These are phyloP conservation scores for Dryas integrifolia DNA, from an alignment of 331 rosid genomes.

Conservation along the genomic window DNA sequence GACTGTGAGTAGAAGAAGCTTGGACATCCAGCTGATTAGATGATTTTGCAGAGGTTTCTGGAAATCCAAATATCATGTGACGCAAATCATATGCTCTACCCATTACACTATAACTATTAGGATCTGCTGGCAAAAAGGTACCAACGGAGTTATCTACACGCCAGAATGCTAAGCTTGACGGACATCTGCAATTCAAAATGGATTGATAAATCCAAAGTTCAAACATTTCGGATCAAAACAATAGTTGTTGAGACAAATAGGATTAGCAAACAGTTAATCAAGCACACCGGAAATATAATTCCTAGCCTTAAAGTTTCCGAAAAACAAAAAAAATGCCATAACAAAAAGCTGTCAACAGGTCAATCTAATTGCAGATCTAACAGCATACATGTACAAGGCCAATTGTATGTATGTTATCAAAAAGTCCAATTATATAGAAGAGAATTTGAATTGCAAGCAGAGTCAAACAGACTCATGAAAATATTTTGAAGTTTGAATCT, in stretches of 20 bases:
- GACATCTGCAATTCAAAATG: slow-evolving; percentile 47
- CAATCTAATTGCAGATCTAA: neutral
- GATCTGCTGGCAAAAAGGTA: slow-evolving; percentile 86
- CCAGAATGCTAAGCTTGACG: slow-evolving; percentile 67
- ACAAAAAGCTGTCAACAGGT: neutral
- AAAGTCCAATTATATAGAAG: too few species aligned
- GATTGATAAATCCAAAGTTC: neutral
- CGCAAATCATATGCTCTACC: slow-evolving; percentile 76
- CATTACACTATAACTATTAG: slow-evolving; percentile 41
- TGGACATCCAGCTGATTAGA: slow-evolving; percentile 36
- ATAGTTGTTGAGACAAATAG: neutral
- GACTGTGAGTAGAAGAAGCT: slow-evolving; percentile 37
- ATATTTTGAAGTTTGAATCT: neutral
- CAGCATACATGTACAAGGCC: neutral
- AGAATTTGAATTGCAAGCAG: too few species aligned
- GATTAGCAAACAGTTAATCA: neutral
- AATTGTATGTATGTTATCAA: neutral
- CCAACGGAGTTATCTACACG: slow-evolving; percentile 89
- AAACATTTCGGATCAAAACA: neutral
- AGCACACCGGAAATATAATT: neutral
- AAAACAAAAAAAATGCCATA: neutral
- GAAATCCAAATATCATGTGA: slow-evolving; percentile 62
- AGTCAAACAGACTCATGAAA: neutral
- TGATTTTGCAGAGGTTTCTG: slow-evolving; percentile 44
- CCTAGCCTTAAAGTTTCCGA: neutral